These are phyloP conservation scores for Acacia concinna DNA, from an alignment of 331 rosid species.

Conservation along the genomic window DNA sequence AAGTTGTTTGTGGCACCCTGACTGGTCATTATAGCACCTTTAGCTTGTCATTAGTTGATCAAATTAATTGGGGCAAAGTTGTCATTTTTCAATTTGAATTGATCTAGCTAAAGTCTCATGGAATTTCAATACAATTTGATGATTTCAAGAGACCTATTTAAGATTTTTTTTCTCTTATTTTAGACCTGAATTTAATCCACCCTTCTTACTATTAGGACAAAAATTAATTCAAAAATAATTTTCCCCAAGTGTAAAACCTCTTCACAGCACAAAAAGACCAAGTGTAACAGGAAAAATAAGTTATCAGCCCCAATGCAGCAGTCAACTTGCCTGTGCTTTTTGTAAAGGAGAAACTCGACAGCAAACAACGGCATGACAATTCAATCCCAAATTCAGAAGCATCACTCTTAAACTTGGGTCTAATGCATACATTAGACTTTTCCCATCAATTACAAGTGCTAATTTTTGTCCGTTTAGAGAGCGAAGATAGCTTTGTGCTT, in stretches of 20 bases:
- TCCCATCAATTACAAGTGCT: slow-evolving; percentile 74
- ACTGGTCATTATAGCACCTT: no score
- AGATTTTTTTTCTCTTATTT: no score
- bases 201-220: neutral
- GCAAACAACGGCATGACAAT: slow-evolving; percentile 70
- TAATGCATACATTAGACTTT: slow-evolving; percentile 69
- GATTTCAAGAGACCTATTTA: no score
- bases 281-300: slow-evolving; percentile 16
- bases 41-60: no score
- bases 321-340: slow-evolving; percentile 61
- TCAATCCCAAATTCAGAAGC: slow-evolving; percentile 63
- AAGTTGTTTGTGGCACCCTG: no score
- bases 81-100: no score
- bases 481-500: slow-evolving; percentile 48
- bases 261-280: neutral
- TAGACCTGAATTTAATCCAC: no score
- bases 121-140: no score
- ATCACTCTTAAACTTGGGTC: slow-evolving; percentile 63
- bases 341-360: slow-evolving; percentile 82
- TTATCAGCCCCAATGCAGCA: neutral
- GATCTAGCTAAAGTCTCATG: no score
- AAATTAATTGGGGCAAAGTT: no score
- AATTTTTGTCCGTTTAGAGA: slow-evolving; percentile 51
- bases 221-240: slow-evolving; percentile 19
- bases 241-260: slow-evolving; percentile 16